Evolutionary conservation across 2,329 filamentous ascomycete genomes (phyloP), one percentile per base, ranked within the genome.

Genomic region (Pyricularia sp.): DNA sequence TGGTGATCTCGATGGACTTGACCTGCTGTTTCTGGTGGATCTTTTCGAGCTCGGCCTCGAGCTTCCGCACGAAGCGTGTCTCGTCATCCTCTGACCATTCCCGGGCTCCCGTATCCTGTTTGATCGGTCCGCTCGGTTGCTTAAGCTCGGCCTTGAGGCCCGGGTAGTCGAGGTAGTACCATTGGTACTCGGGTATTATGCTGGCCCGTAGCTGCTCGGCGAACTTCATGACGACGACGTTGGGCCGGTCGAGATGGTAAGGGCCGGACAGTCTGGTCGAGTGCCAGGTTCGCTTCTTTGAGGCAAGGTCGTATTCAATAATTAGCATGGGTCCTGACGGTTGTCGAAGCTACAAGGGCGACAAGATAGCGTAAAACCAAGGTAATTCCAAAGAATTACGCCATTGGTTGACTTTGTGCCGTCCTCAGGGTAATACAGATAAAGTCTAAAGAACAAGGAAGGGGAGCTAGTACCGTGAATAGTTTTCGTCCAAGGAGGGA

Each of bases 101-200:
- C 69, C 82, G 84, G 31, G 13, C 26, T 16, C 62, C 62, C 16
- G 31, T 35, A 10, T 26, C n/a, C 30, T n/a, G 3, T 26, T 28
- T 60, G 57, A 70, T 65, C 19, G 76, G 72, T 66, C 86, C 84
- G 69, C 83, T 89, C 66, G 87, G 84, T 66, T 84, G 86, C 78
- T 93, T 94, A 67, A 99, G 86, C 69, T 91, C 87, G 70, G 84
- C 82, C 79, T 99, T 99, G 62, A 99, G 84, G 69, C 88, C 90
- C 75, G 97, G 93, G 79, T 99, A 99, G 78, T 91, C 89, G 78
- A 99, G 97, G 79, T 99, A 99, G 81, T 96, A 91, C 88, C 93
- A 96, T 76, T 93, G 88, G 80, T 96, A 99, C 79, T 97, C 93
- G 81, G 90, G 92, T 78, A 97, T 96, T 73, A 96, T 84, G 75